Evolutionary conservation across 1,139 yeast genomes (phyloP), one percentile per base, ranked within the genome.

Genomic region (Debaryomyces sp.): DNA sequence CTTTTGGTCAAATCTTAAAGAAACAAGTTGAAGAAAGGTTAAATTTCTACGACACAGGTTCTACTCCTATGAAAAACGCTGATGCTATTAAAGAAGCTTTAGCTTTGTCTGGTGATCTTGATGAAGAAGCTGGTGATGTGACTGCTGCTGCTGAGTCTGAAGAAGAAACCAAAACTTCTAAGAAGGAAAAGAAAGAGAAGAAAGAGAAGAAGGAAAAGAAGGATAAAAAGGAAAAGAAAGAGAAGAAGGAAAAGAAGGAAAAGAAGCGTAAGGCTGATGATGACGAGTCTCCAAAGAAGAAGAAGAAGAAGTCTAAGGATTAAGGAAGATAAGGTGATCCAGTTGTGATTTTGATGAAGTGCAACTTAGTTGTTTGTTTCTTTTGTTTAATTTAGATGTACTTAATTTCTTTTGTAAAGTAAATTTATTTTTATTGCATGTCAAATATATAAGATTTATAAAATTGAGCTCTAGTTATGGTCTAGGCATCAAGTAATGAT

Each of bases 21-120:
- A 83, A 89, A 72, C 99, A 94, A 80, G 98, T 94, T 59, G 99
- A 94, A 78, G 97, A 95, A 73, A 89, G 99, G 77, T 82, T 94
- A 64, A 88, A 84, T 73, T 94, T 94, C 68, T 95, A 91, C 80
- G 96, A 90, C 68, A 87, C 97, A 51, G 99, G 99, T 67, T 87
- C 89, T 63, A 85, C 98, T 49, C 97, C 99, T 65, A 89, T 92
- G 85, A 94, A 94, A 81, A 94, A 94, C 70, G 75, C 94, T 40
- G 96, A 90, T 60, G 99, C 99, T 57, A 89, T 94, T 75, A 82
- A 87, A 67, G 89, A 87, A 71, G 97, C 97, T 54, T 81, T 91
- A 74, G 85, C 87, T 52, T 79, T 88, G 64, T 73, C 73, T 53
- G 86, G 84, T 50, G 78, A 72, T 51, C 62, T 68, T 49, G 77